These are phyloP conservation scores for Setaria viridis DNA, from an alignment of 202 grass and related monocot genomes.

Conservation along the genomic window DNA sequence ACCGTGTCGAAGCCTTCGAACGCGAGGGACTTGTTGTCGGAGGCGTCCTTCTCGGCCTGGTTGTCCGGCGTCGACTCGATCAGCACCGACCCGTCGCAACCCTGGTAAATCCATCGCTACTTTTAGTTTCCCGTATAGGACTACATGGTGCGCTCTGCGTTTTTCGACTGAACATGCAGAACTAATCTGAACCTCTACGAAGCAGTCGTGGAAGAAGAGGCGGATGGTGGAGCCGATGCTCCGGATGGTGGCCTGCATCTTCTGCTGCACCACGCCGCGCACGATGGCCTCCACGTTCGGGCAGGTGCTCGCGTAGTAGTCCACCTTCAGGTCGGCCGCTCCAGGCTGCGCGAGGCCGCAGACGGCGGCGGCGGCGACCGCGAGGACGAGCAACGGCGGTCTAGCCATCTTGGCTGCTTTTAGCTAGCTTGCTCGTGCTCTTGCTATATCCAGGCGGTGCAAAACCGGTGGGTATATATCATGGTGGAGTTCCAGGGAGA, in stretches of 20 bases:
- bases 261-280: slow-evolving; percentile 52
- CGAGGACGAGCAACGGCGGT: neutral
- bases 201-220: slow-evolving; percentile 97
- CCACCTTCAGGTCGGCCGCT: slow-evolving; percentile 48
- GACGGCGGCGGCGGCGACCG: neutral
- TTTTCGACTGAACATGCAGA: neutral
- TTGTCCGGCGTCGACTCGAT: slow-evolving; percentile 63
- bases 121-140: too few species aligned
- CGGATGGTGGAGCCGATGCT: slow-evolving; percentile 66
- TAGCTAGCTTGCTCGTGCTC: slow-evolving; percentile 3
- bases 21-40: slow-evolving; percentile 71
- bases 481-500: neutral
- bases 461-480: slow-evolving; percentile 25
- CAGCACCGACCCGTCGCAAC: slow-evolving; percentile 84
- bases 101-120: slow-evolving; percentile 29
- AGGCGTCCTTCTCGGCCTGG: slow-evolving; percentile 76
- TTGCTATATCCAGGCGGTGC: slow-evolving; percentile 19
- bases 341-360: slow-evolving; percentile 43
- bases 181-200: slow-evolving; percentile 58
- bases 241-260: slow-evolving; percentile 49
- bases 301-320: slow-evolving; percentile 77
- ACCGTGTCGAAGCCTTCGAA: slow-evolving; percentile 79
- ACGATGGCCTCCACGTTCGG: slow-evolving; percentile 77
- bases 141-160: neutral
- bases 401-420: slow-evolving; percentile 22